Conservation (phyloP, 2,329 filamentous ascomycete genomes). For the Diplodia sapinea region DNA sequence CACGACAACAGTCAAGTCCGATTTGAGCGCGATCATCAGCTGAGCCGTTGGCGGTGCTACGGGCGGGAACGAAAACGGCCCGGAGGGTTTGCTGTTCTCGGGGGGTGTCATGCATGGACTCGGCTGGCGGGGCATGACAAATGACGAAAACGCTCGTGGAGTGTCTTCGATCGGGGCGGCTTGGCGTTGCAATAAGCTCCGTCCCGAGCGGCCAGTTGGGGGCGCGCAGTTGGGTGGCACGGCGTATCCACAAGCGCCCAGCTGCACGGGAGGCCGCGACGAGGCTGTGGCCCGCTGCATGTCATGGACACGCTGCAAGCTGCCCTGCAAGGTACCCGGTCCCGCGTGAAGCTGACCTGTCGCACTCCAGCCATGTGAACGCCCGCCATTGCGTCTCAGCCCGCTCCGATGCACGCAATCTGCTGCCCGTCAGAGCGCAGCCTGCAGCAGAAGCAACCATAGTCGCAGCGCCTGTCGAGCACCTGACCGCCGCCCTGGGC, state of each 20-base stretch:
- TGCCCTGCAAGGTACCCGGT: constrained; percentile 28
- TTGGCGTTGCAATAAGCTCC: constrained; percentile 21
- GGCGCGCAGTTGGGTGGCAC: constrained; percentile 12
- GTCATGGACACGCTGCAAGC: constrained; percentile 14
- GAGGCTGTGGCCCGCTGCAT: constrained; percentile 29
- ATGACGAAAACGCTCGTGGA: constrained; percentile 1
- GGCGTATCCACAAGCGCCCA: constrained; percentile 21
- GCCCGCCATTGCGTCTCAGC: not conserved
- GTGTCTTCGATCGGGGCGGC: not conserved
- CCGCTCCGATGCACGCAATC: constrained; percentile 11
- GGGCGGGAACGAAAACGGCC: constrained; percentile 12
- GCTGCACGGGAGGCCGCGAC: constrained; percentile 26
- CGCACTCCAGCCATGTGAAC: constrained; percentile 14
- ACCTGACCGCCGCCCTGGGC: not conserved
- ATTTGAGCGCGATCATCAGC: constrained; percentile 5
- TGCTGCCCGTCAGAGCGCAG: constrained; percentile 22
- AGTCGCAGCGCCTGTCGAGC: constrained; percentile 15
- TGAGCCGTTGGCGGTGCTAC: constrained; percentile 3
- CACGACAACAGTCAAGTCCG: constrained; percentile 3
- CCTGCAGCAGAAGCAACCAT: constrained; percentile 13
- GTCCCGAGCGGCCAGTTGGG: constrained; percentile 23
- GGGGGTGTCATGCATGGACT: constrained; percentile 15
- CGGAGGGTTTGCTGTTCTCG: constrained; percentile 23
- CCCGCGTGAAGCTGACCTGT: constrained; percentile 12
- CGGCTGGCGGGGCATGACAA: constrained; percentile 14